phyloP scores from a whole-genome alignment of 129 eudicot genomes.

The Centaurea solstitialis region DNA sequence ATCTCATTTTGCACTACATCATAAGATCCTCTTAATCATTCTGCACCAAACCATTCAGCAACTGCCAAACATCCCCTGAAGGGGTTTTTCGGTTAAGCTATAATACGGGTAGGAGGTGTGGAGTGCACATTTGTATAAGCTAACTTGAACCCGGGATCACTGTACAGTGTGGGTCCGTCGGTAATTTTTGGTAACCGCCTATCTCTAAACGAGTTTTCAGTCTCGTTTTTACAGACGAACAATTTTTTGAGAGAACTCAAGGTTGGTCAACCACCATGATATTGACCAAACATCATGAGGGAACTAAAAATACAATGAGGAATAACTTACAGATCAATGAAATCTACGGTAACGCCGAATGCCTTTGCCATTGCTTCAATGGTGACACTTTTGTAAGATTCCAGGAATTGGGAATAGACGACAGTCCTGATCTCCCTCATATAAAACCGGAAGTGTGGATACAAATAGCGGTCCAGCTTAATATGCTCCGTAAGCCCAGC shows the following conservation, averaged over 20 bases:
- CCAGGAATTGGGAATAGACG: slow-evolving; percentile 85
- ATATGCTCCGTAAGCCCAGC: slow-evolving; percentile 82
- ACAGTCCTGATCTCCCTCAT: slow-evolving; percentile 88
- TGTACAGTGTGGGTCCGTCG: too few relatives aligned
- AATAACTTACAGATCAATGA: slow-evolving; percentile 66
- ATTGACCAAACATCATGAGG: background rate
- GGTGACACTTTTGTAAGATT: slow-evolving; percentile 90
- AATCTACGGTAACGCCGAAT: slow-evolving; percentile 78
- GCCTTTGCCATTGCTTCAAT: slow-evolving; percentile 94
- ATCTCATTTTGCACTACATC: too few relatives aligned
- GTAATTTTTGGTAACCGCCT: too few relatives aligned
- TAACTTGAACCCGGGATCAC: too few relatives aligned
- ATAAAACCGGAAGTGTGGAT: slow-evolving; percentile 76
- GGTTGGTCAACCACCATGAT: background rate
- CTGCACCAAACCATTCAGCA: too few relatives aligned
- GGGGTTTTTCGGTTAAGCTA: background rate
- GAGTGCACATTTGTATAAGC: too few relatives aligned
- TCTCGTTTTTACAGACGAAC: too few relatives aligned
- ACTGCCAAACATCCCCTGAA: too few relatives aligned
- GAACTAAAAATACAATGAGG: background rate
- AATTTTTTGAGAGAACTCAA: background rate
- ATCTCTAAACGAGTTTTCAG: too few relatives aligned
- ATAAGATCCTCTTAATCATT: too few relatives aligned
- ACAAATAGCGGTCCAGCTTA: slow-evolving; percentile 71
- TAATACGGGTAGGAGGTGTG: too few relatives aligned